A percentile compares a stretch with the other conserved stretches of the same genome.
These are phyloP conservation scores for Podospora anserina DNA, from an alignment of 495 filamentous ascomycete species.

Conservation along the genomic window DNA sequence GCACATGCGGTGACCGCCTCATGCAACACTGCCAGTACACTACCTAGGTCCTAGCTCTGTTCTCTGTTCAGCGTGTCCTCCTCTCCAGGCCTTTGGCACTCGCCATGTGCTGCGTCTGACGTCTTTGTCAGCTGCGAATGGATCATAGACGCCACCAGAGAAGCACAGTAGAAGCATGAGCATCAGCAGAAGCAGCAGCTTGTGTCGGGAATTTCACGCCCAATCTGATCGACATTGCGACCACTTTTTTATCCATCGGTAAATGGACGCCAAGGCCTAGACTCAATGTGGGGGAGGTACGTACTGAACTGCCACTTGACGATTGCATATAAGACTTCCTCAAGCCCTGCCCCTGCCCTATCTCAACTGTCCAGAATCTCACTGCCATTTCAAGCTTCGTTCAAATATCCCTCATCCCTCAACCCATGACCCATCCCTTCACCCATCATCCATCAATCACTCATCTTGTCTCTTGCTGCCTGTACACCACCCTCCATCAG, in stretches of 20 bases:
- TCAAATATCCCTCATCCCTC: not conserved
- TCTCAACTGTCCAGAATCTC: not conserved
- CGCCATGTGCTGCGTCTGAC: not conserved
- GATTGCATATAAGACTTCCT: not conserved
- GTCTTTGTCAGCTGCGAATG: not conserved
- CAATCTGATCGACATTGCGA: slow-evolving; percentile 30
- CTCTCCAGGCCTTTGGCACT: too few species aligned
- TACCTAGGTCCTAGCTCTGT: too few species aligned
- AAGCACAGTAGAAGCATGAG: not conserved
- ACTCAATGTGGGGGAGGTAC: not conserved
- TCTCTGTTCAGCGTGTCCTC: too few species aligned
- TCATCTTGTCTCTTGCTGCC: not conserved
- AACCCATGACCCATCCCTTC: not conserved
- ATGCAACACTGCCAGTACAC: not conserved
- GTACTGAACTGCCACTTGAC: not conserved
- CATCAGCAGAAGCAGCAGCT: not conserved
- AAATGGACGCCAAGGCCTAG: slow-evolving; percentile 28
- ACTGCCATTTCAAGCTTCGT: not conserved
- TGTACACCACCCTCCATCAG: not conserved
- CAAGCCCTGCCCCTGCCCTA: not conserved
- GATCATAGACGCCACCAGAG: not conserved
- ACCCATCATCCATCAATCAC: not conserved
- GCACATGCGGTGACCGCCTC: not conserved
- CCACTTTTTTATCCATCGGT: slow-evolving; percentile 16
- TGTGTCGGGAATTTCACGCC: not conserved